Evolutionary conservation across 352 stramenopile genomes (phyloP).

Genomic region (Phytophthora pini): DNA sequence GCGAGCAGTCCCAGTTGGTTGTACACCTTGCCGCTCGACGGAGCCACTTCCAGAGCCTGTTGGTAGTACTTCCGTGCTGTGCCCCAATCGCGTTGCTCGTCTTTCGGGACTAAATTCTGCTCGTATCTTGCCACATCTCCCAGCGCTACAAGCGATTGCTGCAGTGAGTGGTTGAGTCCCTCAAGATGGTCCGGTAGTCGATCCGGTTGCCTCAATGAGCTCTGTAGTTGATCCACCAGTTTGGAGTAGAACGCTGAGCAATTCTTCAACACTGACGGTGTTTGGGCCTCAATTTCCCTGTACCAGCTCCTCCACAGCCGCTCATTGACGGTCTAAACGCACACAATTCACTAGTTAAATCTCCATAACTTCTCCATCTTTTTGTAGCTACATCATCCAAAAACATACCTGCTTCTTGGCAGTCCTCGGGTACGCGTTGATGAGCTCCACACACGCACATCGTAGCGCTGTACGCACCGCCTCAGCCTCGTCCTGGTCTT

Average conservation of each 20-base stretch:
- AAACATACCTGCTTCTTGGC: constrained; percentile 42
- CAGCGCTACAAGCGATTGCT: constrained; percentile 54
- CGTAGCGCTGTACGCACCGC: constrained; percentile 26
- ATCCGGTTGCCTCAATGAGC: constrained; percentile 12
- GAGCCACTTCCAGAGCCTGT: constrained; percentile 40
- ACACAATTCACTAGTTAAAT: background rate
- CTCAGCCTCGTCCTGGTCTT: constrained; percentile 6
- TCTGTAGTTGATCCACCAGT: constrained; percentile 27
- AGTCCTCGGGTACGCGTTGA: constrained; percentile 41
- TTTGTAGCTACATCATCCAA: too few species aligned
- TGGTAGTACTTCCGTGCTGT: constrained; percentile 44
- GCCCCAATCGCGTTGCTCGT: constrained; percentile 33
- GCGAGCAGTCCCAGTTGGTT: constrained; percentile 65
- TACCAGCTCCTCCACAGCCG: constrained; percentile 77
- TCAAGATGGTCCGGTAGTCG: constrained; percentile 15
- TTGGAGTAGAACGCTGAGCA: constrained; percentile 39
- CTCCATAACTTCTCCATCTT: background rate
- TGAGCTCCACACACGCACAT: constrained; percentile 43
- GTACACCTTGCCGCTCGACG: constrained; percentile 62
- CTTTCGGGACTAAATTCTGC: constrained; percentile 31
- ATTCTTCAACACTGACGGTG: constrained; percentile 9
- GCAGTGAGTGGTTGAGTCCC: constrained; percentile 42
- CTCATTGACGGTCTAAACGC: constrained; percentile 53
- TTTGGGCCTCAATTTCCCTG: constrained; percentile 50
- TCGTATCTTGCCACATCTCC: constrained; percentile 56